phyloP scores from a whole-genome alignment of 2,329 filamentous ascomycete species.

The Lizonia empirigonia region DNA sequence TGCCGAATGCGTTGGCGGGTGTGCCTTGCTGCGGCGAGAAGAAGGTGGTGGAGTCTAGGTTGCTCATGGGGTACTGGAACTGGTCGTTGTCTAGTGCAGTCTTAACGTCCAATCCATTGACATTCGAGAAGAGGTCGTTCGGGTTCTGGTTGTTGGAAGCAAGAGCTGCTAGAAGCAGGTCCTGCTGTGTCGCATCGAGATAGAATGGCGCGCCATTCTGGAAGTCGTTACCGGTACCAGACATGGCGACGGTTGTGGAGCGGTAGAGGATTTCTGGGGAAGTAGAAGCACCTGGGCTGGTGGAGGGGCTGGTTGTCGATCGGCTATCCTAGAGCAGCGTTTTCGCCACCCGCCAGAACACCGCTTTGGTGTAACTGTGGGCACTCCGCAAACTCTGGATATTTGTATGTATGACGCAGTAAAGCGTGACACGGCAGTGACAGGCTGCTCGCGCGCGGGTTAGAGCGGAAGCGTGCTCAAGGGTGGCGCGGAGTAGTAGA shows the following conservation, averaged over 20 bases:
- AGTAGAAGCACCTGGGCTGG: not conserved
- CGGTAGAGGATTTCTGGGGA: conserved; percentile 8
- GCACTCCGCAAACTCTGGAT: conserved; percentile 1
- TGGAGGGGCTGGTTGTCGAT: conserved; percentile 3
- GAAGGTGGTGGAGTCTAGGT: conserved; percentile 40
- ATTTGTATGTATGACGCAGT: conserved; percentile 22
- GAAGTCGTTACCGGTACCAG: conserved; percentile 47
- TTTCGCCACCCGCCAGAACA: conserved; percentile 14
- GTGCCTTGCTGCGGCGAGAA: conserved; percentile 49
- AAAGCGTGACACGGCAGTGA: not conserved
- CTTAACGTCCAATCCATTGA: conserved; percentile 16
- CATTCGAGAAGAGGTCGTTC: conserved; percentile 34
- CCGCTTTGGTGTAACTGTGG: conserved; percentile 1
- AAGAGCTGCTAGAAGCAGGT: conserved; percentile 55
- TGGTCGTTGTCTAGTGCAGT: conserved; percentile 29
- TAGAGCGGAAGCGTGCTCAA: conserved; percentile 17
- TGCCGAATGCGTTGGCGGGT: conserved; percentile 52
- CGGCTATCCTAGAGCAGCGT: conserved; percentile 4
- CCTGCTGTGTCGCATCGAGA: conserved; percentile 55
- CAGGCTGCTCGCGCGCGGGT: conserved; percentile 17
- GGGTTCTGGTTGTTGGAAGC: conserved; percentile 52
- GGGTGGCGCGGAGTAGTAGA: not conserved
- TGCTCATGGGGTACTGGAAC: conserved; percentile 42
- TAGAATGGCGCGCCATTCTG: conserved; percentile 51
- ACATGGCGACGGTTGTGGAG: conserved; percentile 36